Evolutionary conservation across 2,329 filamentous ascomycete species (phyloP), one percentile per base, ranked within the genome.

Genomic region (Penicillium sp.): DNA sequence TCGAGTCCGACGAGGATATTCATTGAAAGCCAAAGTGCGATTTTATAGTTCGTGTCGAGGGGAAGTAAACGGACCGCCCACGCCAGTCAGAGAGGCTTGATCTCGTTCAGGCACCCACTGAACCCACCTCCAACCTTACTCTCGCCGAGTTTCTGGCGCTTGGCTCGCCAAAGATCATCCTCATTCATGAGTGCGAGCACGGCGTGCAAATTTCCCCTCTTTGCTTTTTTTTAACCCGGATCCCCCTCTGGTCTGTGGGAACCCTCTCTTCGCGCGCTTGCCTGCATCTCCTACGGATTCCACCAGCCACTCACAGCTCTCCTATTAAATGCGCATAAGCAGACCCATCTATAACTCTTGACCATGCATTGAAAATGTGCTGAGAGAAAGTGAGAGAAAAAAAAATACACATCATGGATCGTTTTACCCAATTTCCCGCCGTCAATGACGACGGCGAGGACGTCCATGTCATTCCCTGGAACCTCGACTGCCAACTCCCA

Each of bases 391-490:
- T 4, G 21, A 29, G 18, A 34, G 5, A 34, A 38, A 55, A 11
- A 49, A 34, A 34, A n/a, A 10, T 18, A 18, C 18, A 32, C 18
- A 44, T 29, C 52, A 68, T 68, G 66, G 63, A 67, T 39, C 57
- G 57, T 47, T 58, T 59, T 24, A 67, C 65, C 8, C 57, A 49
- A 49, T 62, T 68, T n/a, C 63, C 60, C 11, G 47, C 56, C 46
- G 54, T 61, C 52, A 55, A 56, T 27, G 53, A 52, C 42, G 56
- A 59, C 3, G 51, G 58, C 36, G 45, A 53, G 51, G 57, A 54
- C 48, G 48, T 49, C 43, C 45, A 52, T 52, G 54, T 55, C 34
- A 7, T 59, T 53, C 43, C 58, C 49, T 62, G 59, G 54, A 52
- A 54, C 29, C 49, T 65, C 36, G 59, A 63, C 54, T 39, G 36